Evolutionary conservation across 768 basidiomycete genomes (phyloP), one percentile per base, ranked within the genome.

Genomic region (Panaeolus cyanescens): DNA sequence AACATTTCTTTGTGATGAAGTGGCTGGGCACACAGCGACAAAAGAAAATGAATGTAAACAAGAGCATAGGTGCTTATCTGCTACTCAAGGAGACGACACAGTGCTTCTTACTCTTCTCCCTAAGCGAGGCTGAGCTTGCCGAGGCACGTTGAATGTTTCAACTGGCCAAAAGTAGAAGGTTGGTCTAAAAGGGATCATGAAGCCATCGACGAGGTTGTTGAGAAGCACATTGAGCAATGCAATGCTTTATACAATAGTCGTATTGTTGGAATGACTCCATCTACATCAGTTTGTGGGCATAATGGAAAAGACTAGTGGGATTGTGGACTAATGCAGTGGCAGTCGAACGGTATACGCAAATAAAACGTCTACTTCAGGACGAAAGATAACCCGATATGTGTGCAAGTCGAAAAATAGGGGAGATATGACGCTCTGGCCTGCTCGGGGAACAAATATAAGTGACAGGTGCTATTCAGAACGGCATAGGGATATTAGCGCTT

Each of bases 31-130:
- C 45, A 25, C 13, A 15, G 15, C 45, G 45, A 50, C 45, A 28
- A 50, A 50, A 50, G 3, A 50, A 28, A 25, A 50, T 25, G 40
- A 25, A 42, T 42, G 40, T 9, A 42, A 42, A 42, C 22, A 50
- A 28, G 22, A 28, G 30, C 45, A 50, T 25, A 50, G 45, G 25
- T 50, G 25, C 45, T 50, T 50, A 28, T 50, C 45, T 50, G 25
- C 45, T 9, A 25, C 45, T 50, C 45, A 28, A 50, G 4, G 7
- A 22, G 19, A 13, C 20, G 40, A 25, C 40, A 22, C 40, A 13
- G 45, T 28, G 45, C 45, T 50, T 50, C 45, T 50, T 50, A 28
- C 45, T 50, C 45, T 50, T 50, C 45, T 50, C 45, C 45, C 45
- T 50, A 50, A 50, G 45, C 45, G 45, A 50, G 45, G 22, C 22